A percentile compares a stretch with the other conserved stretches of the same genome.
phyloP scores from a whole-genome alignment of 139 green algal species.

The Eudorina sp. region DNA sequence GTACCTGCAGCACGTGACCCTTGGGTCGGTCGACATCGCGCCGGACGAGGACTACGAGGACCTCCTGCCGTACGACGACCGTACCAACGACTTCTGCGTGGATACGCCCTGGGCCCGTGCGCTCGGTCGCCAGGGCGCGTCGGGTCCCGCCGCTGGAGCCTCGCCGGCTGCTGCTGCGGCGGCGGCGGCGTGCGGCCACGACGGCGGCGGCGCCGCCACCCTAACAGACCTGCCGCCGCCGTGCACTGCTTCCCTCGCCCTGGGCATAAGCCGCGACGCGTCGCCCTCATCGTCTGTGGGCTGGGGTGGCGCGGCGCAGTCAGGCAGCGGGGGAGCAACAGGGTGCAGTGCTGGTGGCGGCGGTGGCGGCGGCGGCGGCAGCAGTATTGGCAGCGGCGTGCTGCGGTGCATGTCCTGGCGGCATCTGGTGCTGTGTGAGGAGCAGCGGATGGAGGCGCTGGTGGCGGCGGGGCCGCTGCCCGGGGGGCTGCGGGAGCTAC shows the following conservation, averaged over 20 bases:
- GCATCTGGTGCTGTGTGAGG: neutral
- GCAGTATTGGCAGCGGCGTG: neutral
- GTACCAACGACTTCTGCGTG: neutral
- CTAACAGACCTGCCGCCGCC: too few relatives aligned
- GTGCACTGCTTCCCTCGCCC: too few relatives aligned
- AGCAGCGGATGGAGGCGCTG: constrained; percentile 44
- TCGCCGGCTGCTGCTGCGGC: too few relatives aligned
- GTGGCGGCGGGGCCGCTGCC: constrained; percentile 40
- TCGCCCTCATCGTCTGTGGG: too few relatives aligned
- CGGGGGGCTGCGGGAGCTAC: neutral
- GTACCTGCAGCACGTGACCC: constrained; percentile 24
- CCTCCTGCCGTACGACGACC: neutral
- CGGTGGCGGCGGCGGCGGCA: too few relatives aligned
- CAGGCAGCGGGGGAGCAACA: too few relatives aligned
- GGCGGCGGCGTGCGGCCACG: too few relatives aligned
- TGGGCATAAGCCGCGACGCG: too few relatives aligned
- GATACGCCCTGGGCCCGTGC: neutral
- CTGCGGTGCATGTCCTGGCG: constrained; percentile 23
- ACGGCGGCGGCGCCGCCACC: too few relatives aligned
- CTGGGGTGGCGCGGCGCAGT: too few relatives aligned
- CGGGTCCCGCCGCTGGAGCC: too few relatives aligned
- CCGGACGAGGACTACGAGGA: constrained; percentile 36
- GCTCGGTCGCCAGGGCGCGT: too few relatives aligned
- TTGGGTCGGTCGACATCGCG: constrained; percentile 25
- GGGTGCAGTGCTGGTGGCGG: neutral